Base-by-base conservation (phyloP, 2,329 filamentous ascomycete genomes). In the Graphiopsis chlorocephala region DNA sequence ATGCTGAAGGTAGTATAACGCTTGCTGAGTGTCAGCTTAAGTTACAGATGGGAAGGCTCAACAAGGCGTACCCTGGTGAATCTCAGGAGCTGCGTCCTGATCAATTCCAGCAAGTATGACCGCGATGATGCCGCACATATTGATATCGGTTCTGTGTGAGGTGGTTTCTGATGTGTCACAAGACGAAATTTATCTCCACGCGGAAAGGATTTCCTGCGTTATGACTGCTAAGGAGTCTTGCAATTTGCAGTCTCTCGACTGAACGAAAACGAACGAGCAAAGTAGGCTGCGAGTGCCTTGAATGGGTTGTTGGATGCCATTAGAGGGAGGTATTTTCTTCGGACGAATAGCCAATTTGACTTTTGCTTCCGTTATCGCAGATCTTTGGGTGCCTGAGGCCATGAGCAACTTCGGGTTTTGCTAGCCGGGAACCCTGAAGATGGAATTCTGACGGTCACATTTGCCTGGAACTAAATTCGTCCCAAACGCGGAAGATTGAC, bases 61-160 rank as follows among this genome's bases (percentile, higher is more conserved):
- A 31, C 55, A 52, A 45, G n/a, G 28, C 61, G 14, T 61, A 65
- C 63, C 63, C 64, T 77, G 75, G 68, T 77, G 76, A 4, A 78
- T 66, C 67, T 78, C 76, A 20, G 73, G 73, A 20, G 75, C 76
- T 26, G 74, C 75, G 23, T 75, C 73, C 26, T 71, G 78, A 66
- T 76, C 73, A 65, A 76, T 74, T 65, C 80, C 78, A 68, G 72
- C 74, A 38, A 82, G 78, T 68, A 83, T 83, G 53, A 81, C 78
- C 26, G 79, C 81, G 68, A 83, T 80, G 69, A 84, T 83, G 59
- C 82, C 81, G 69, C 81, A 83, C 81, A 84, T 83, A 35, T 67
- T 79, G 74, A 61, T 48, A 48, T 26, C 38, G 38, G 45, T 63
- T 33, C 57, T 58, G 55, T 45, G 35, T 45, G 33, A 17, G 20